phyloP scores from a whole-genome alignment of 441 rosid genomes.

The Mallotus repandus region DNA sequence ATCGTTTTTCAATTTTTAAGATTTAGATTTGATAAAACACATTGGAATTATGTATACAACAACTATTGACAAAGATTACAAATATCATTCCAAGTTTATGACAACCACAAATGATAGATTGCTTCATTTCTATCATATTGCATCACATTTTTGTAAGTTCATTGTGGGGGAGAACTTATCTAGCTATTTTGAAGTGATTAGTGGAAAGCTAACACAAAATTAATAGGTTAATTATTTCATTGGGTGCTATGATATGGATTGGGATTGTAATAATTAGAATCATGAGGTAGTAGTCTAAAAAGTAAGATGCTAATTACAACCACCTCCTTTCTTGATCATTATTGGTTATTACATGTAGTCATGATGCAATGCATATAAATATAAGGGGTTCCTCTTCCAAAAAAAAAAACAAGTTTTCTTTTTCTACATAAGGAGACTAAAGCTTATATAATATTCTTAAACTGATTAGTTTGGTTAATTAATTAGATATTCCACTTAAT shows the following conservation, averaged over 20 bases:
- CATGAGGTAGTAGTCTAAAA: conserved; percentile 20
- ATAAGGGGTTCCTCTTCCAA: background rate
- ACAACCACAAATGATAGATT: background rate
- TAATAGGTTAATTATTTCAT: no score
- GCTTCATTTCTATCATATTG: no score
- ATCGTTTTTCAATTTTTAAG: no score
- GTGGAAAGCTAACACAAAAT: no score
- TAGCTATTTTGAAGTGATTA: no score
- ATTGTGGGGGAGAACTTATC: no score
- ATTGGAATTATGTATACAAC: no score
- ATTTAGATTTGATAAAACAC: no score
- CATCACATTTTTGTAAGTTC: no score
- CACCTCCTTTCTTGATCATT: conserved; percentile 8
- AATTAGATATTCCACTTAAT: background rate
- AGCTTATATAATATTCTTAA: background rate
- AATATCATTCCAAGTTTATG: no score
- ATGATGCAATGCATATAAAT: conserved; percentile 27
- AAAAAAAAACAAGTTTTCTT: background rate
- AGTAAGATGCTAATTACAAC: conserved; percentile 22
- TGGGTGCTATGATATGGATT: no score
- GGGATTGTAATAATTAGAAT: conserved; percentile 24
- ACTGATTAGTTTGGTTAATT: background rate
- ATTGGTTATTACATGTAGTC: conserved; percentile 7
- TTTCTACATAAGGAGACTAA: background rate
- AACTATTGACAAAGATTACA: no score